phyloP scores from a whole-genome alignment of 78 protist genomes.

The Dictyostelium firmibasis region DNA sequence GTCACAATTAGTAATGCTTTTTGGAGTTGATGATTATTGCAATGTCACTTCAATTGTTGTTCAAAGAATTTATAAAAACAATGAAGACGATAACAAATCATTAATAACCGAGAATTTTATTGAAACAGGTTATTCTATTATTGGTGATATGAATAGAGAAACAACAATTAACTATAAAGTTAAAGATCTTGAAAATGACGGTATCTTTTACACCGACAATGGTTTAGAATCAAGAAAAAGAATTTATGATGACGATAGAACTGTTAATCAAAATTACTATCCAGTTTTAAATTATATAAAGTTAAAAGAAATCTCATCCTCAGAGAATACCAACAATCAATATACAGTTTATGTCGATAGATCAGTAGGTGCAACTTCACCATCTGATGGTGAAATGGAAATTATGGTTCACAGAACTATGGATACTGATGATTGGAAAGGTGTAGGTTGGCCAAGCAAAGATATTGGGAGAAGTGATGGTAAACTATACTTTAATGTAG shows the following conservation, averaged over 20 bases:
- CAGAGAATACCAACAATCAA: neutral
- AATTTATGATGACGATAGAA: neutral
- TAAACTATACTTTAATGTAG: slow-evolving; percentile 18
- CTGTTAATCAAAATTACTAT: slow-evolving; percentile 14
- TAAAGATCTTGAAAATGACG: neutral
- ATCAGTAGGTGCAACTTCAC: slow-evolving; percentile 9
- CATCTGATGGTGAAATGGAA: slow-evolving; percentile 28
- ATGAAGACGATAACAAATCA: neutral
- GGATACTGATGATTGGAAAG: slow-evolving; percentile 49
- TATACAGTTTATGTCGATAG: slow-evolving; percentile 56
- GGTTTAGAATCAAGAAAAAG: slow-evolving; percentile 61
- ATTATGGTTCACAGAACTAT: slow-evolving; percentile 75
- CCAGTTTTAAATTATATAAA: slow-evolving; percentile 39
- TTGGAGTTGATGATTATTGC: neutral
- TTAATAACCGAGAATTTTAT: neutral
- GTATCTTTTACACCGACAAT: slow-evolving; percentile 74
- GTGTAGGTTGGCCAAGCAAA: neutral
- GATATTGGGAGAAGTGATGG: slow-evolving; percentile 41
- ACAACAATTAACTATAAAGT: neutral
- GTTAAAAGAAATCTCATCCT: neutral
- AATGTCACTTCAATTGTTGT: neutral
- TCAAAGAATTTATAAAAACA: slow-evolving; percentile 4
- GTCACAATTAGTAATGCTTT: neutral
- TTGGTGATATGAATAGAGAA: slow-evolving; percentile 22
- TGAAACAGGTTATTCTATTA: slow-evolving; percentile 34